Evolutionary conservation across 805 yeast genomes (phyloP).

Genomic region (Jamesozyma piceae): DNA sequence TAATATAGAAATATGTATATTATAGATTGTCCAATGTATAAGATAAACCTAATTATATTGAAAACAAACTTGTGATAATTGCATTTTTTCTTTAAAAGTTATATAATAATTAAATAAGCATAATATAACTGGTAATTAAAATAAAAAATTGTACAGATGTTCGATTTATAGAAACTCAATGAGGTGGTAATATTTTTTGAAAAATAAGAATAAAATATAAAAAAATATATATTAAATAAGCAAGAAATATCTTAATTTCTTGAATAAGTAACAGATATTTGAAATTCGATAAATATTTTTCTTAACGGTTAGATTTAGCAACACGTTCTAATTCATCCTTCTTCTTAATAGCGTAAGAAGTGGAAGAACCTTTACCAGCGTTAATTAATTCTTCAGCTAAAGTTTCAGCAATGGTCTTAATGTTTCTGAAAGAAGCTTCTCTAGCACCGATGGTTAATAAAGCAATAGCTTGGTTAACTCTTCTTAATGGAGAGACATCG

Average conservation of each 20-base stretch:
- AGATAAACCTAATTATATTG: no score
- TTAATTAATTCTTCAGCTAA: slow-evolving; percentile 99
- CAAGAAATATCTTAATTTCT: slow-evolving; percentile 40
- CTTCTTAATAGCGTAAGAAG: slow-evolving; percentile 99
- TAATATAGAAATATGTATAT: no score
- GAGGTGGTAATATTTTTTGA: slow-evolving; percentile 14
- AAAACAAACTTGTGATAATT: slow-evolving; percentile 1
- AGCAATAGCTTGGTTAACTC: slow-evolving; percentile 99
- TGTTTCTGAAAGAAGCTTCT: slow-evolving; percentile 99
- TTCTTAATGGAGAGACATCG: slow-evolving; percentile 99
- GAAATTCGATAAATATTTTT: slow-evolving; percentile 2
- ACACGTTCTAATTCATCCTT: slow-evolving; percentile 99
- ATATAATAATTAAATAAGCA: slow-evolving; percentile 5
- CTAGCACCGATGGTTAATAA: slow-evolving; percentile 98
- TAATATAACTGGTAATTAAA: slow-evolving; percentile 7
- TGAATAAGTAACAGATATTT: neutral
- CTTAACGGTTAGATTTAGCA: slow-evolving; percentile 99
- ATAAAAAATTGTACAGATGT: slow-evolving; percentile 17
- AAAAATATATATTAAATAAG: neutral
- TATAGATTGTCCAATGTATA: no score
- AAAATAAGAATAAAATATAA: slow-evolving; percentile 9
- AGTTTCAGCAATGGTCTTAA: slow-evolving; percentile 99
- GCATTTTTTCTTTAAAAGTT: slow-evolving; percentile 6
- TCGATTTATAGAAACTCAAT: slow-evolving; percentile 3
- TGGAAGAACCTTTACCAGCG: slow-evolving; percentile 99